Evolutionary conservation across 306 rosid genomes (phyloP), one percentile per base, ranked within the genome.

Genomic region (Lablab purpureus): DNA sequence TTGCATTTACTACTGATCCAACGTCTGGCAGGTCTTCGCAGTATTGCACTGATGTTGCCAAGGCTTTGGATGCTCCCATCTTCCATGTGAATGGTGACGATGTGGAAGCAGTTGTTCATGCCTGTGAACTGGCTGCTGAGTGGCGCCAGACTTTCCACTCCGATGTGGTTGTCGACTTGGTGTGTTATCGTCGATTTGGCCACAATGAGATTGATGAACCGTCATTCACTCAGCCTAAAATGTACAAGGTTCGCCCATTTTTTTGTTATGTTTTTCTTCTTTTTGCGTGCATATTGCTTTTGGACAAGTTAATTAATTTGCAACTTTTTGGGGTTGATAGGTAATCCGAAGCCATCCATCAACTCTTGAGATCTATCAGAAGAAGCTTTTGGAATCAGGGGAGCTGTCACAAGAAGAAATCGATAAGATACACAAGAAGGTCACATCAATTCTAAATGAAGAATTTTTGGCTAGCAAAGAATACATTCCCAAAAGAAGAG

Each of bases 121-220:
- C 89, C 41, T 93, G 89, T 82, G 97, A 95, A 88, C 96, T 95
- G 83, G 99, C 99, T 19, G 98, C 98, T 19, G 99, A 93, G 91
- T 95, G 99, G 99, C 94, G 98, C 74, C 99, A 95, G 81, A 90
- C 89, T 62, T 95, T 95, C 89, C 99, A 95, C 88, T 91, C 98
- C 8, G 99, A 95, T 76, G 99, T 92, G 71, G 97, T 95, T 43
- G 99, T 95, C 60, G 99, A 95, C 84, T 80, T 95, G 30, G 99
- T 95, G 59, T 95, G 99, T 51, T 95, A 95, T 80, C 97, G 97
- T 62, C 90, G 96, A 81, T 95, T 90, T 81, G 99, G 99, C 80
- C 98, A 95, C 86, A 95, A 91, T 81, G 99, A 93, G 89, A 95
- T 95, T 83, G 98, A 95, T 71, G 98, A 95, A 76, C 99, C 99